Conservation (phyloP, 2,329 filamentous ascomycete species). For the Pyricularia sp. region DNA sequence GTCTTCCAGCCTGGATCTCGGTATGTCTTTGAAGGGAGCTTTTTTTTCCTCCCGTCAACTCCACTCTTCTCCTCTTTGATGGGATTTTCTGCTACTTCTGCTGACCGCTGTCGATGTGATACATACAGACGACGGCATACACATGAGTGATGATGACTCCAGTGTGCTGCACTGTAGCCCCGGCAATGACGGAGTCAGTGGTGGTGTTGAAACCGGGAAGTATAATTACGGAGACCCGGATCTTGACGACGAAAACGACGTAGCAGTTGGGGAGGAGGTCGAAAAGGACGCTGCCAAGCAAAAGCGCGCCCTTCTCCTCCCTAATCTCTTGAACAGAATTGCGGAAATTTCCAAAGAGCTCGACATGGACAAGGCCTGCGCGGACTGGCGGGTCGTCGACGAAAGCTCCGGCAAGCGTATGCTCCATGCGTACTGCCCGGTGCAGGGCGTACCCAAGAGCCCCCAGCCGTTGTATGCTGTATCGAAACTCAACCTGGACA, state of each 20-base stretch:
- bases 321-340: neutral
- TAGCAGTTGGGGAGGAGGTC: neutral
- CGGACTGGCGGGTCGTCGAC: neutral
- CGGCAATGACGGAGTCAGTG: neutral
- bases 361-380: neutral
- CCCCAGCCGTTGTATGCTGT: neutral
- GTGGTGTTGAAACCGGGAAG: neutral
- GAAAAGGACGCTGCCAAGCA: neutral
- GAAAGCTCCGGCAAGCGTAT: neutral
- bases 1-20: neutral
- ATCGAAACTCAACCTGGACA: neutral
- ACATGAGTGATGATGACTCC: neutral
- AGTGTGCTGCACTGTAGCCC: neutral
- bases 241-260: neutral
- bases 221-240: neutral
- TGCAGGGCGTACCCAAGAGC: neutral
- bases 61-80: neutral
- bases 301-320: neutral
- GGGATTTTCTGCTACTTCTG: neutral
- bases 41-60: neutral
- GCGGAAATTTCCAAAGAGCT: neutral
- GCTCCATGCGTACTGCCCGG: neutral
- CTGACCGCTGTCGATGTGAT: neutral
- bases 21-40: neutral
- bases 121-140: neutral